A percentile compares a stretch with the other conserved stretches of the same genome.
Conservation (phyloP, 2,329 filamentous ascomycete genomes). For the Curvularia lunata region DNA sequence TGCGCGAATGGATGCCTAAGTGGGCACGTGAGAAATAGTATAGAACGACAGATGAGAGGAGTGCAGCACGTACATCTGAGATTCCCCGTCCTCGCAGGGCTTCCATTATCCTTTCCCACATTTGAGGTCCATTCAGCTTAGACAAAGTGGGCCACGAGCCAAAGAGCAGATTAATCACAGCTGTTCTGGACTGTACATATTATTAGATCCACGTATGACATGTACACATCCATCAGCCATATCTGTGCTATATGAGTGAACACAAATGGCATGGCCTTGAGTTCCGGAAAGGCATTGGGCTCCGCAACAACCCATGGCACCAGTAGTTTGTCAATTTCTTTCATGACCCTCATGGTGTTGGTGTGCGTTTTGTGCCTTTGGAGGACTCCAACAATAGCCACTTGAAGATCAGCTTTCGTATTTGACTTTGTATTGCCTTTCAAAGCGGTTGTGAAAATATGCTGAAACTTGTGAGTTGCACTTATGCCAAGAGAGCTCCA, state of each 20-base stretch:
- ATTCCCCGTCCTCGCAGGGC: background rate
- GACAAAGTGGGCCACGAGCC: background rate
- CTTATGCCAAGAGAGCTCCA: too few species aligned
- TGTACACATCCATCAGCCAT: background rate
- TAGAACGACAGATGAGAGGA: too few species aligned
- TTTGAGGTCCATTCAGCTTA: background rate
- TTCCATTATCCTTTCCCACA: background rate
- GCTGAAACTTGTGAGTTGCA: background rate
- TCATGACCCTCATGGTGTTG: background rate
- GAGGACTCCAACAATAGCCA: background rate
- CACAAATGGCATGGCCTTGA: constrained; percentile 13
- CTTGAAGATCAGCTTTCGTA: background rate
- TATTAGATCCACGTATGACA: background rate
- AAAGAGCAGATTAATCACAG: background rate
- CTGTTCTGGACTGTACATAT: background rate
- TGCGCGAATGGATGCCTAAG: background rate
- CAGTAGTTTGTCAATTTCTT: constrained; percentile 16
- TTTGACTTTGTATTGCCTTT: background rate
- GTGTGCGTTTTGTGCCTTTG: background rate
- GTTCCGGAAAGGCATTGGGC: constrained; percentile 10
- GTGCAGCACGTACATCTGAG: background rate
- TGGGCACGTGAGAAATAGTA: background rate
- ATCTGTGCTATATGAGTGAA: constrained; percentile 24
- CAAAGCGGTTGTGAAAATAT: background rate
- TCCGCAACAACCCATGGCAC: constrained; percentile 18